Conservation (phyloP, 1,139 yeast genomes). For the Scheffersomyces insectosa region DNA sequence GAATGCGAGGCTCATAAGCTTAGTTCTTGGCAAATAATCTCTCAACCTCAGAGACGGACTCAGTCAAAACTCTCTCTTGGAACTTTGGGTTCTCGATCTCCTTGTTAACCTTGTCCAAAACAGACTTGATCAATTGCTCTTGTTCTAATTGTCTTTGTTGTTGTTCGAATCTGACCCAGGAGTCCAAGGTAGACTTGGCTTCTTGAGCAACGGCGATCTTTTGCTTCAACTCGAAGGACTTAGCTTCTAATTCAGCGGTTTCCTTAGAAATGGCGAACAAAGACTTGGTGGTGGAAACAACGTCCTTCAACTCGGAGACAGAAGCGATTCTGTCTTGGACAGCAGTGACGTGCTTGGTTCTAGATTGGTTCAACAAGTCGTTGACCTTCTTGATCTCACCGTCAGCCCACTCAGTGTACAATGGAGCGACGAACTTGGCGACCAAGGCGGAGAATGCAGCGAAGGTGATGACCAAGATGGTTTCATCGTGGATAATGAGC, state of each 20-base stretch:
- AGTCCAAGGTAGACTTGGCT: conserved; percentile 94
- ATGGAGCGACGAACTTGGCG: conserved; percentile 90
- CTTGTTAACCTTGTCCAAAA: conserved; percentile 84
- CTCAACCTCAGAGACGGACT: conserved; percentile 91
- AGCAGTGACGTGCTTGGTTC: conserved; percentile 87
- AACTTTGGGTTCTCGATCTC: conserved; percentile 85
- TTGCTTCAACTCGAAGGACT: conserved; percentile 91
- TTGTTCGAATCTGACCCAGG: conserved; percentile 98
- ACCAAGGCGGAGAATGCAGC: conserved; percentile 70
- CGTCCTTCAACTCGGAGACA: conserved; percentile 88
- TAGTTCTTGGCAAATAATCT: conserved; percentile 63
- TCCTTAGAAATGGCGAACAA: conserved; percentile 93
- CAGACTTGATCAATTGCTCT: conserved; percentile 83
- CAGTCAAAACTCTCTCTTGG: conserved; percentile 90
- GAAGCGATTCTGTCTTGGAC: conserved; percentile 89
- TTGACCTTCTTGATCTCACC: conserved; percentile 84
- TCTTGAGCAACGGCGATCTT: conserved; percentile 81
- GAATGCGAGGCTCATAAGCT: conserved; percentile 5
- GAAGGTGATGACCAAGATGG: conserved; percentile 81
- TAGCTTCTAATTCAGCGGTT: conserved; percentile 93
- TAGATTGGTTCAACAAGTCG: conserved; percentile 80
- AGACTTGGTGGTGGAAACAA: conserved; percentile 86
- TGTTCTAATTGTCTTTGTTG: conserved; percentile 97
- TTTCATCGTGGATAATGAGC: conserved; percentile 91
- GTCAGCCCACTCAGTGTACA: conserved; percentile 93